phyloP scores from a whole-genome alignment of 1,284 basidiomycete species.

The Grifola frondosa region DNA sequence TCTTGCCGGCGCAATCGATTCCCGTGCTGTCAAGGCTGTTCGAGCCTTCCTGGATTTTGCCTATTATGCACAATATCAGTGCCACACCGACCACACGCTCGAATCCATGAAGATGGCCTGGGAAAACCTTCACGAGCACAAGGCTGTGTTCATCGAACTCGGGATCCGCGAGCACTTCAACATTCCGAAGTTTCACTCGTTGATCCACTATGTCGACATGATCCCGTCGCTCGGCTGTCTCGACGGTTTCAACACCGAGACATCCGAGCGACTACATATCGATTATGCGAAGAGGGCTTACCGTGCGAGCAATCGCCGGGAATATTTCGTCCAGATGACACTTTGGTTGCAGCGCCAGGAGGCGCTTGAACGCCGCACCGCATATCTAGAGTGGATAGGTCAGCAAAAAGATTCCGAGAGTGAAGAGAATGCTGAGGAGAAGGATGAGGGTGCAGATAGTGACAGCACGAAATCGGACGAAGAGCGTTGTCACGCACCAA shows the following conservation, averaged over 20 bases:
- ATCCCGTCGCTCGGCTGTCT: conserved; percentile 30
- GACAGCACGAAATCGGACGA: no score
- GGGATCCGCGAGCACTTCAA: conserved; percentile 29
- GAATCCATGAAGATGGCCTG: neutral
- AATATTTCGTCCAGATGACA: conserved; percentile 35
- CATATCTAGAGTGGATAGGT: conserved; percentile 4
- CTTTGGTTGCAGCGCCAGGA: conserved; percentile 18
- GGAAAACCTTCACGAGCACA: conserved; percentile 29
- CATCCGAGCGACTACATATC: conserved; percentile 27
- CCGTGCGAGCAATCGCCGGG: conserved; percentile 23
- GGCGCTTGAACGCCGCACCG: conserved; percentile 2
- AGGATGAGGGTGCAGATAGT: neutral
- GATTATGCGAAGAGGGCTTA: conserved; percentile 31
- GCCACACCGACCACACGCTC: conserved; percentile 25
- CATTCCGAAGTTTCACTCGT: conserved; percentile 30
- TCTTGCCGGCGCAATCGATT: conserved; percentile 11
- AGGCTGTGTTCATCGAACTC: conserved; percentile 25
- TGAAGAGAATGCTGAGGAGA: neutral
- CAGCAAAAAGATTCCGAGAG: no score
- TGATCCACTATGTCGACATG: conserved; percentile 25
- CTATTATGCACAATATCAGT: conserved; percentile 27
- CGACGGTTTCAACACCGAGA: conserved; percentile 35
- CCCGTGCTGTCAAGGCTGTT: conserved; percentile 10
- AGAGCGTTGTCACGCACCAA: no score
- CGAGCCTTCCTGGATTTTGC: conserved; percentile 22